phyloP scores from a whole-genome alignment of 2,329 filamentous ascomycete species.

The Colletotrichum eremochloae region DNA sequence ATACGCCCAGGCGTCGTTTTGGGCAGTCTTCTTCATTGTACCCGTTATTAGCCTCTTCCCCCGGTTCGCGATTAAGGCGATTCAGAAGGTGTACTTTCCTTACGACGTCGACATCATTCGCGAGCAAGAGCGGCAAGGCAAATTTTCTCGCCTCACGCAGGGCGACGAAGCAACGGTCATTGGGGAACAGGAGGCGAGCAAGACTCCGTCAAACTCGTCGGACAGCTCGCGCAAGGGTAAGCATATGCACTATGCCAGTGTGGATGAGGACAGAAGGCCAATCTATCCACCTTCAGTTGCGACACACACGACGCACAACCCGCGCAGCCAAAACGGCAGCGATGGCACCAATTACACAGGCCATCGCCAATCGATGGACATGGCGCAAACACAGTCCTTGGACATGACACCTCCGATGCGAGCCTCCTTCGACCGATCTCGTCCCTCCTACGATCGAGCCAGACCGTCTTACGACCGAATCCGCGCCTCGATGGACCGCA shows the following conservation, averaged over 20 bases:
- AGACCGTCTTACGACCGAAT: slow-evolving; percentile 91
- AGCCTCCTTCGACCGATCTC: slow-evolving; percentile 46
- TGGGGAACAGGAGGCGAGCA: slow-evolving; percentile 44
- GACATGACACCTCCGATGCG: slow-evolving; percentile 47
- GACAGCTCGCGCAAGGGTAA: slow-evolving; percentile 69
- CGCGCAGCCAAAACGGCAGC: slow-evolving; percentile 90
- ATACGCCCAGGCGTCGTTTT: slow-evolving; percentile 86
- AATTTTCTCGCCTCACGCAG: slow-evolving; percentile 80
- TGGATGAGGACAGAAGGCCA: slow-evolving; percentile 89
- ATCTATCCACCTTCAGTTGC: slow-evolving; percentile 95
- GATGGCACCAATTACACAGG: slow-evolving; percentile 92
- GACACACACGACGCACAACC: slow-evolving; percentile 81
- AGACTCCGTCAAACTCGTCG: slow-evolving; percentile 66
- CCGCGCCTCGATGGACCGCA: slow-evolving; percentile 87
- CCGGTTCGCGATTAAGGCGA: slow-evolving; percentile 85
- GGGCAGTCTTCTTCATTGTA: slow-evolving; percentile 84
- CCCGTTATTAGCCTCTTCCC: slow-evolving; percentile 87
- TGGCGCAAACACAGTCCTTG: slow-evolving; percentile 43
- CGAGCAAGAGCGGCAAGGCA: slow-evolving; percentile 87
- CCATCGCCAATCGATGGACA: slow-evolving; percentile 72
- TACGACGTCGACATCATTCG: slow-evolving; percentile 96
- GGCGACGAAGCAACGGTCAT: slow-evolving; percentile 36
- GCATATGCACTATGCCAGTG: slow-evolving; percentile 71
- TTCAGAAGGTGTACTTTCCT: slow-evolving; percentile 95
- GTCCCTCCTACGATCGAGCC: slow-evolving; percentile 75